Evolutionary conservation across 2,329 filamentous ascomycete species (phyloP), one percentile per base, ranked within the genome.

Genomic region (Mollisia scopiformis): DNA sequence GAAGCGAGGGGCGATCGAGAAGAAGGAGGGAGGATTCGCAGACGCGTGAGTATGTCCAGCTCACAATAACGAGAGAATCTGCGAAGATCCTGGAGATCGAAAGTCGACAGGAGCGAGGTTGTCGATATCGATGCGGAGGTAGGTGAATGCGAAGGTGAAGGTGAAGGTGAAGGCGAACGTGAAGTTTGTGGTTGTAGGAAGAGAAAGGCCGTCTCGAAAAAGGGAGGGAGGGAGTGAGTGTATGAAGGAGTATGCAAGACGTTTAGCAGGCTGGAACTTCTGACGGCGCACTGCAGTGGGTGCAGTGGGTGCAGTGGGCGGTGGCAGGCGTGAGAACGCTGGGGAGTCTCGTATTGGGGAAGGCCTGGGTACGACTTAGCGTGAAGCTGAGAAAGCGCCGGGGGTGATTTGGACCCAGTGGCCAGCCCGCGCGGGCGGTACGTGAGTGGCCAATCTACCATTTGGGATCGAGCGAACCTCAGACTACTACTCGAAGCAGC

Each of bases 1-100:
- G 61, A 53, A 62, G 52, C 58, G 58, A 62, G 58, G 61, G 49
- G 59, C 55, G 41, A 41, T 31, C 35, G 62, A 49, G 53, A 60
- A 62, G 10, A 41, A 10, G 25, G 19, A 43, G 16, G 46, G 56
- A 10, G 31, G 47, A 41, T 58, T 65, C 61, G 64, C 57, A 64
- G 61, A 62, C 25, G 13, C 46, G 66, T 64, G 67, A 67, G 64
- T 46, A n/a, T 55, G 55, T 70, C 68, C 68, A 68, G 68, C 68
- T 66, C 68, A 68, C 67, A 57, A 28, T 55, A 68, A 69, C 62
- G 66, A 69, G 62, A 35, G 66, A 66, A 54, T 57, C 59, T 64
- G 66, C 59, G 66, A 62, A 49, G 56, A 51, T 35, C 37, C 25
- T 23, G 25, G 46, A 59, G 19, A 31, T 50, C 46, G 59, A 58